Base-by-base conservation (phyloP, 2,329 filamentous ascomycete species). In the Colletotrichum sp. region DNA sequence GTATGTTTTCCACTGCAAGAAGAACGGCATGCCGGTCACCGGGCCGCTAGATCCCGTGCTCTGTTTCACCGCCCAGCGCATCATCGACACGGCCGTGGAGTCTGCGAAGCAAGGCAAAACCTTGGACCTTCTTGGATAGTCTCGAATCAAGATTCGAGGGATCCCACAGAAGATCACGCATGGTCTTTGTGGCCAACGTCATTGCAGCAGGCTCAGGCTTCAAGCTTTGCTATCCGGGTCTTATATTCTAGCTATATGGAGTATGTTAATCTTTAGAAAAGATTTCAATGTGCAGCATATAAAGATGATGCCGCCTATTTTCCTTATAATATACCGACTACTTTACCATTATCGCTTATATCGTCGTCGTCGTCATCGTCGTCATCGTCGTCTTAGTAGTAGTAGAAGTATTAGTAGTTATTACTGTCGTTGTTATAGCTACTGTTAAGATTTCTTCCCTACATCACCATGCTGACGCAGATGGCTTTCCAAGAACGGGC, bases 231-330 rank as follows among this genome's bases (percentile, higher is more conserved):
- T 43, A n/a, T n/a, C 9, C 0, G 9, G 18, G 18, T 10, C 9
- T 3, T 43, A 18, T n/a, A 3, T 43, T 43, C 3, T 6, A n/a
- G 38, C 18, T 18, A 43, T n/a, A 10, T 18, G 38, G 18, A 43
- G 8, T 18, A 43, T 16, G 15, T 38, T 9, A 5, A 38, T 18
- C 36, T 38, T 18, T 18, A 16, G 0, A 16, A 38, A 38, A 3
- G 7, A 16, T 38, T 38, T 16, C 0, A 38, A 38, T 0, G 34
- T 16, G 34, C 0, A 16, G 4, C 15, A 38, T 38, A 2, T 38
- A 38, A 16, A 38, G 15, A 38, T 38, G 34, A 38, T 4, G 4
- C 7, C 34, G 7, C 34, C 15, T 38, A 38, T 16, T 38, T 38
- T 38, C 15, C 7, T 3, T 38, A 16, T 38, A 16, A 16, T 38